Conservation (phyloP, 2,329 filamentous ascomycete genomes). For the Paecilomyces dactylethromorphus region DNA sequence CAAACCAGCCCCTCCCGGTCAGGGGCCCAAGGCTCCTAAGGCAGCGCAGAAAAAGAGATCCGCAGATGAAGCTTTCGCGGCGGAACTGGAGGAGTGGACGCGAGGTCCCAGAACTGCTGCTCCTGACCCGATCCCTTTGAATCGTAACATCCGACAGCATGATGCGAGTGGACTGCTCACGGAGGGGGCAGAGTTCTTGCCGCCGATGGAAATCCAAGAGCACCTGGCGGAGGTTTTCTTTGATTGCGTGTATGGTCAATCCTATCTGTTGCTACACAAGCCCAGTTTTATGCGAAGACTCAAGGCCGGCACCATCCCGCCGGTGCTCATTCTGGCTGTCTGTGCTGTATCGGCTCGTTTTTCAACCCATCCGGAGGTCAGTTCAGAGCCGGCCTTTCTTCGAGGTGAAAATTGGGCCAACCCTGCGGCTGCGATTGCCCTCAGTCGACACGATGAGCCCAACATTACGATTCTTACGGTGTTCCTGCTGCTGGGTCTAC, state of each 20-base stretch:
- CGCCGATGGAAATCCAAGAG: conserved; percentile 80
- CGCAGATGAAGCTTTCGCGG: conserved; percentile 80
- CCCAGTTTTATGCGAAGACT: conserved; percentile 88
- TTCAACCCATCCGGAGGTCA: conserved; percentile 77
- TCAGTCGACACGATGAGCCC: conserved; percentile 83
- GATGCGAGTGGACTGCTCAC: conserved; percentile 72
- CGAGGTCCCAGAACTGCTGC: conserved; percentile 49
- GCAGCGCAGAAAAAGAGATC: conserved; percentile 65
- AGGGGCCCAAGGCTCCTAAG: conserved; percentile 46
- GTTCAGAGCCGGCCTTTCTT: conserved; percentile 70
- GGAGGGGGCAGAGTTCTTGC: conserved; percentile 77
- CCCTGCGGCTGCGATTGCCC: conserved; percentile 78
- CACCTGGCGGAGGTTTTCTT: conserved; percentile 94
- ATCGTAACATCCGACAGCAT: conserved; percentile 54
- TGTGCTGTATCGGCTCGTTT: conserved; percentile 95
- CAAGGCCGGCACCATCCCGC: conserved; percentile 72
- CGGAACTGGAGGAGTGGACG: conserved; percentile 76
- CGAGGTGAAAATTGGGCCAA: conserved; percentile 88
- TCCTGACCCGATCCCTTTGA: conserved; percentile 45
- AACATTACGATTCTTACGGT: conserved; percentile 95
- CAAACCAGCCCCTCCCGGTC: conserved; percentile 65
- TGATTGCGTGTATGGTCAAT: conserved; percentile 90
- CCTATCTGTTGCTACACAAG: conserved; percentile 90
- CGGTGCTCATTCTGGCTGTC: conserved; percentile 85
- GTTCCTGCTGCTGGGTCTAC: conserved; percentile 77